Base-by-base conservation (phyloP, 2,329 filamentous ascomycete genomes). In the Aureobasidium zeae region DNA sequence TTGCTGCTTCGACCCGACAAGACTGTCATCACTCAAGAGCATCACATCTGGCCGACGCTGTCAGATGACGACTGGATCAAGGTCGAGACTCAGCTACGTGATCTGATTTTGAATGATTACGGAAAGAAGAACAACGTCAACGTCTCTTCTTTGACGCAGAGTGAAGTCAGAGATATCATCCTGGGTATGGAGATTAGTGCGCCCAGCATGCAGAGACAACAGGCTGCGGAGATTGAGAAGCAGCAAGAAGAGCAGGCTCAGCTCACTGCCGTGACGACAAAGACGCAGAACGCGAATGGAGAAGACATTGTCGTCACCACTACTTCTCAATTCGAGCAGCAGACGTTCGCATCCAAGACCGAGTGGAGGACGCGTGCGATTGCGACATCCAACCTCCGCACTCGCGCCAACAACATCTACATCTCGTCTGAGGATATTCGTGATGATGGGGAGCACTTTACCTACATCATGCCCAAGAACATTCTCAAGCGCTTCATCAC, bases 91-190 rank as follows among this genome's bases (percentile, higher is more conserved):
- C 86, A 94, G 60, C 71, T 98, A 30, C 82, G 91, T 62, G 91
- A 98, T 70, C 70, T 98, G 52, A 98, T 98, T 56, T 62, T 98
- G 53, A 95, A 96, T 54, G 91, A 98, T 61, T 98, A 98, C 61
- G 91, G 91, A 60, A 98, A 96, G 77, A 98, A 98, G 76, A 98
- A 98, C 72, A 98, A 96, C 55, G 91, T 98, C 70, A 98, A 98
- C 56, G 89, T 91, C 10, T 93, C 93, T 12, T 94, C 87, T 62
- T 73, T 98, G 65, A 98, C 91, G 1, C 94, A 80, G 60, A 94
- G 85, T 56, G 91, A 98, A 76, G 91, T 98, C 38, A 81, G 91
- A 55, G 91, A 98, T 59, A 96, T 98, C 57, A 98, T 98, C 55
- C 68, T 98, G 51, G 91, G 91, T 74, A 98, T 98, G 93, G 93